Evolutionary conservation across 2,329 filamentous ascomycete species (phyloP).

Genomic region (Coniosporium tulheliwenetii): DNA sequence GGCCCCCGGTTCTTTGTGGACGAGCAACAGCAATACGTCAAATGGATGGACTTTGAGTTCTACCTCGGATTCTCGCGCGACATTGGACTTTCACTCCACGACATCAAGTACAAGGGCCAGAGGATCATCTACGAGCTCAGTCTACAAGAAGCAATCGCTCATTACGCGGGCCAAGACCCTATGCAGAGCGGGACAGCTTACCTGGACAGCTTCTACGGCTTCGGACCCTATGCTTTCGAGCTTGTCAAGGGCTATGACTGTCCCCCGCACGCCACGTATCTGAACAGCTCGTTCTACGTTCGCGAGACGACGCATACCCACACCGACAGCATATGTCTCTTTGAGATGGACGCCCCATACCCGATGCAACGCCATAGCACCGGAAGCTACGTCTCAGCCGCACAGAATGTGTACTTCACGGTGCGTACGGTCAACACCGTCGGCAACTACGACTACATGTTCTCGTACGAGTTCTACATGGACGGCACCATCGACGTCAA

Average conservation of each 20-base stretch:
- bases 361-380: slow-evolving; percentile 35
- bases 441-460: slow-evolving; percentile 40
- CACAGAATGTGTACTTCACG: slow-evolving; percentile 28
- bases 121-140: slow-evolving; percentile 40
- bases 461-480: slow-evolving; percentile 34
- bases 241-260: slow-evolving; percentile 37
- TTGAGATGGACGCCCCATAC: slow-evolving; percentile 35
- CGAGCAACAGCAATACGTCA: slow-evolving; percentile 25
- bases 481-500: slow-evolving; percentile 38
- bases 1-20: slow-evolving; percentile 29
- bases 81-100: slow-evolving; percentile 32
- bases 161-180: slow-evolving; percentile 35
- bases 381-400: slow-evolving; percentile 23
- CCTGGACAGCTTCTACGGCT: slow-evolving; percentile 32
- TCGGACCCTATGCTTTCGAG: slow-evolving; percentile 30
- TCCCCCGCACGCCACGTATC: slow-evolving; percentile 33
- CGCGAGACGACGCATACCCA: slow-evolving; percentile 29
- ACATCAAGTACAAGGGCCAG: slow-evolving; percentile 39
- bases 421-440: slow-evolving; percentile 34
- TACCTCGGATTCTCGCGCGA: slow-evolving; percentile 35
- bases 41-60: slow-evolving; percentile 38
- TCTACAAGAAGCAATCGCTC: slow-evolving; percentile 38
- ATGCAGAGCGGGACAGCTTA: slow-evolving; percentile 29
- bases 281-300: slow-evolving; percentile 31
- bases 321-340: slow-evolving; percentile 38